A percentile compares a stretch with the other conserved stretches of the same genome.
These are phyloP conservation scores for Podospora comata DNA, from an alignment of 495 filamentous ascomycete species.

Conservation along the genomic window DNA sequence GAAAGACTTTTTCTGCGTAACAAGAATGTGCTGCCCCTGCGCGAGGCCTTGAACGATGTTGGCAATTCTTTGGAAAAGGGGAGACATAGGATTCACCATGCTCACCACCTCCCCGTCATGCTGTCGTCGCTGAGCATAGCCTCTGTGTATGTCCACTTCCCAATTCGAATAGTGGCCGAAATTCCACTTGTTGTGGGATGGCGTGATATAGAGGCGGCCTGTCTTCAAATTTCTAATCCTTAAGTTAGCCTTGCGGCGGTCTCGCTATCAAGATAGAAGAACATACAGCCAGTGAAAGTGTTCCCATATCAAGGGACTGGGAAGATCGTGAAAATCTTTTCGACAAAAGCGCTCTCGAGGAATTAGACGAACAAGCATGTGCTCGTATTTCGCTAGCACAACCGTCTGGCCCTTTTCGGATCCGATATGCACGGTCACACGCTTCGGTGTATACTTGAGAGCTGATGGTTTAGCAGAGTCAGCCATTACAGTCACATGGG, in stretches of 20 bases:
- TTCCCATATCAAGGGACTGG: conserved; percentile 44
- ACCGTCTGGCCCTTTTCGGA: conserved; percentile 37
- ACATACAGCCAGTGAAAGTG: conserved; percentile 57
- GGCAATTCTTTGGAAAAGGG: conserved; percentile 29
- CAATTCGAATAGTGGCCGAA: conserved; percentile 30
- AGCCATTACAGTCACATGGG: not conserved
- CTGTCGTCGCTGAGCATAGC: conserved; percentile 6
- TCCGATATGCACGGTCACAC: conserved; percentile 46
- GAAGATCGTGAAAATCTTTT: conserved; percentile 44
- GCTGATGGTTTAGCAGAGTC: not conserved
- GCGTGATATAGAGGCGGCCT: conserved; percentile 51
- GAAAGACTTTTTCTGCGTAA: conserved; percentile 28
- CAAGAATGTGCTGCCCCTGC: conserved; percentile 32
- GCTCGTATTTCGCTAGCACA: conserved; percentile 32
- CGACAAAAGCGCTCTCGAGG: conserved; percentile 29
- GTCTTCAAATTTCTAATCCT: conserved; percentile 35
- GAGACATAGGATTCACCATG: conserved; percentile 22
- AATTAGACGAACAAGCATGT: conserved; percentile 37
- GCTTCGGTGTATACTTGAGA: conserved; percentile 1
- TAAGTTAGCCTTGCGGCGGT: not conserved
- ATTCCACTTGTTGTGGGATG: conserved; percentile 38
- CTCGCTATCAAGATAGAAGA: not conserved
- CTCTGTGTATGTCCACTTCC: conserved; percentile 28
- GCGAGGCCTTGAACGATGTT: conserved; percentile 40
- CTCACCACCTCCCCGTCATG: conserved; percentile 29